Evolutionary conservation across 495 filamentous ascomycete species (phyloP), one percentile per base, ranked within the genome.

Genomic region (Elaphomyces granulatus): DNA sequence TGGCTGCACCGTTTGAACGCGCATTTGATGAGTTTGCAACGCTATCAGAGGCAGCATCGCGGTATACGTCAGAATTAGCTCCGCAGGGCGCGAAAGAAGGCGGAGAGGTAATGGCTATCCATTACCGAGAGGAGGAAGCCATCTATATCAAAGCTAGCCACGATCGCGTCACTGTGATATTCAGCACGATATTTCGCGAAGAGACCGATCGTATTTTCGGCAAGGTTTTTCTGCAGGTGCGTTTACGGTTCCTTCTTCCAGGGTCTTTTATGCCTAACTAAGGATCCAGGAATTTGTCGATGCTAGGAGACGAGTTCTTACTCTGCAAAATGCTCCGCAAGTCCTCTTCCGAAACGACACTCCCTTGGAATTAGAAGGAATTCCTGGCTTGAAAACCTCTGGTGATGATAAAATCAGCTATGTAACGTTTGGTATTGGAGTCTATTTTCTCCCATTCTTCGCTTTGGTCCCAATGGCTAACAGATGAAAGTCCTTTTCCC

Each of bases 71-170:
- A 1, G 90, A 96, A 60, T 80, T 85, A 32, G 92, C 92, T 10
- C 90, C 90, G 1, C 80, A 88, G 53, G 87, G 86, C 33, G 68
- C 92, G 23, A 63, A 71, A 50, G 87, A 94, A 64, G 85, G 87
- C 20, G 87, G 87, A 30, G 80, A 92, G 47, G 81, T 95, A 17
- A 94, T 90, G 80, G 80, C 87, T 2, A 90, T 98, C 43, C 87
- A 95, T 50, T 96, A 98, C 64, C 79, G 90, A 14, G 92, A 98
- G 47, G 90, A 96, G 65, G 90, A 98, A 56, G 90, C 90, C n/a
- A 95, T 98, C 54, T 98, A 94, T 60, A 85, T 98, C 67, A 94
- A 96, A 61, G 88, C 90, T 21, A 92, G 81, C 58, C 81, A 87
- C 56, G 90, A 98, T 55, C 79, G 90, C 39, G 92, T 98, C 30